Conservation (phyloP, 768 basidiomycete genomes). For the Termitomyces sp. region DNA sequence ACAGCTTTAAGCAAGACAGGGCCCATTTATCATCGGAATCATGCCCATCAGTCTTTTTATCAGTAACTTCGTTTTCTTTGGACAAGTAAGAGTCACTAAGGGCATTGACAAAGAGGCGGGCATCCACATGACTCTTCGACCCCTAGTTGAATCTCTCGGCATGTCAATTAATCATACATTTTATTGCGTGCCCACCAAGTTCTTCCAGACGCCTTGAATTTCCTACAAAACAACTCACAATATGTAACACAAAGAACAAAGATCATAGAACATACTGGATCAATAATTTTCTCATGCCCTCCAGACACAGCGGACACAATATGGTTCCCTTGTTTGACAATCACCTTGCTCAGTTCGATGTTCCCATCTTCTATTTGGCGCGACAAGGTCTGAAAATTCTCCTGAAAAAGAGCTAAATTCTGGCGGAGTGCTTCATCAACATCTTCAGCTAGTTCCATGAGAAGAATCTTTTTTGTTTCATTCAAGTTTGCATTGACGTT, state of each 20-base stretch:
- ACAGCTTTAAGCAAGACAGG: neutral
- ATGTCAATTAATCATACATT: neutral
- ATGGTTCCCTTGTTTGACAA: neutral
- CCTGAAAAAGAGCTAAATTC: neutral
- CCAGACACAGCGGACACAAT: neutral
- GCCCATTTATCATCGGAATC: neutral
- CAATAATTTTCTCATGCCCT: neutral
- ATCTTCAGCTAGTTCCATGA: neutral
- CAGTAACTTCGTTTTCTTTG: neutral
- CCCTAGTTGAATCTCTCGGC: neutral
- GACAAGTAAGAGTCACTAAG: neutral
- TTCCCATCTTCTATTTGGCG: neutral
- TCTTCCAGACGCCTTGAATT: neutral
- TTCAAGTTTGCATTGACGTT: neutral
- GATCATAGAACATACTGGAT: neutral
- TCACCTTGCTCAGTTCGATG: neutral
- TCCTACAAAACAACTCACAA: too few species aligned
- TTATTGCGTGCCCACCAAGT: neutral
- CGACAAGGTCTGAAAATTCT: neutral
- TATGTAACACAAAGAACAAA: neutral
- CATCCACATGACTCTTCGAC: neutral
- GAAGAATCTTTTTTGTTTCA: neutral
- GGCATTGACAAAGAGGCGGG: neutral
- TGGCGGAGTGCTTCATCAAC: neutral
- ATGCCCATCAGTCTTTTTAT: too few species aligned